These are phyloP conservation scores for Pholiota molesta DNA, from an alignment of 768 basidiomycete species.

Conservation along the genomic window DNA sequence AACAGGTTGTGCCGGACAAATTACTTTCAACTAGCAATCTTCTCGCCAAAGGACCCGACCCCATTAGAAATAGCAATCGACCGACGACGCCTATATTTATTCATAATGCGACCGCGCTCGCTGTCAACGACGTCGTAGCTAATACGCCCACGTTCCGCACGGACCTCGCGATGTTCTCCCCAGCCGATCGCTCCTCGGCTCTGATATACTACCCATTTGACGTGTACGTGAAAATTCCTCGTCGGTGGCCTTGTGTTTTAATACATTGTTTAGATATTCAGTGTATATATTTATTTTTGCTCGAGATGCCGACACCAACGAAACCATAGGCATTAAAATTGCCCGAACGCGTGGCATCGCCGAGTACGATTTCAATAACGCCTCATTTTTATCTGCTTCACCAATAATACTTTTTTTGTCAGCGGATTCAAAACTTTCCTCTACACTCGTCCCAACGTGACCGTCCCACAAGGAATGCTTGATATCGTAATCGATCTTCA, in stretches of 20 bases:
- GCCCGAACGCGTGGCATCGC: neutral
- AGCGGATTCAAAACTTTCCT: neutral
- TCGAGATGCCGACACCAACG: neutral
- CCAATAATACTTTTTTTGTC: too few relatives aligned
- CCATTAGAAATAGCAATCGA: neutral
- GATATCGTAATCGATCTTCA: slow-evolving; percentile 10
- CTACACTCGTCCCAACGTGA: neutral
- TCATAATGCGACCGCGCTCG: neutral
- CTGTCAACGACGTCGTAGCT: slow-evolving; percentile 9
- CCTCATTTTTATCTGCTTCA: neutral
- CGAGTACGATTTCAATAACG: neutral
- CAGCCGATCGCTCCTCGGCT: slow-evolving; percentile 6
- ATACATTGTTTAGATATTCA: neutral
- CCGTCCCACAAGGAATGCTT: neutral
- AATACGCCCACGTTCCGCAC: slow-evolving; percentile 22
- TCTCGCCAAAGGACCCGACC: neutral
- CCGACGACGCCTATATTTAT: neutral
- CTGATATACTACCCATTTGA: slow-evolving; percentile 25
- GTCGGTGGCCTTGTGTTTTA: neutral
- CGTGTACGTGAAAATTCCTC: slow-evolving; percentile 3
- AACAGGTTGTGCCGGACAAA: too few relatives aligned
- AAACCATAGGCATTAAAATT: neutral
- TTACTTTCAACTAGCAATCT: too few relatives aligned
- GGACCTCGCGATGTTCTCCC: slow-evolving; percentile 20
- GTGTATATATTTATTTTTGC: neutral